Base-by-base conservation (phyloP, 2,329 filamentous ascomycete species). In the Fusarium burgessii region DNA sequence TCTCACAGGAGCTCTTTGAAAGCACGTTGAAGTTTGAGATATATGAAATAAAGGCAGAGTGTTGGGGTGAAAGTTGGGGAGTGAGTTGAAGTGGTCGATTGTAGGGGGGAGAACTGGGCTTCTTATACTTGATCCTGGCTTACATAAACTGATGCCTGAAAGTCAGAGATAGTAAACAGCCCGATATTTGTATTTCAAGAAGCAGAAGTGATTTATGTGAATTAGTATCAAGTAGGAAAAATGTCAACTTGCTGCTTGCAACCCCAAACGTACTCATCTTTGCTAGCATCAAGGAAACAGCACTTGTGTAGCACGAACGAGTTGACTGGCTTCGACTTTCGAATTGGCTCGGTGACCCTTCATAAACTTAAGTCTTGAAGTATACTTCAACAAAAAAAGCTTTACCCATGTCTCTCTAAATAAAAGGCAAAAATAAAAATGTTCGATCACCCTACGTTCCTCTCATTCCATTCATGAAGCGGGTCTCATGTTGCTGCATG, bases 341-440 rank as follows among this genome's bases (percentile, higher is more conserved):
- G 7, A 23, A 18, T 10, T 50, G 12, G 2, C 6, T 3, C 3
- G 6, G 4, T 2, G 6, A 25, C 27, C 17, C 23, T 23, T 23
- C 23, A 23, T 23, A 23, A 23, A 23, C 23, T 23, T 23, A 23
- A 23, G 23, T 29, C 27, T 29, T 29, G n/a, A 9, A 9, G 33
- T 20, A 35, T 33, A 35, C n/a, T 14, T 6, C 0, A 1, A 3
- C 15, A 14, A 14, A 4, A 23, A 7, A 7, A 50, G 23, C 3
- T 11, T 8, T 35, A 4, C 4, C 33, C 4, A 23, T n/a, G 3
- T 25, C 7, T 36, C 4, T 25, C 10, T 1, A 25, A 25, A 25
- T 11, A 11, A 0, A 8, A 11, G 17, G 4, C 4, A 47, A 5
- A 23, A 18, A 3, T 4, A 25, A 35, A 3, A 1, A 2, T 1